A percentile compares a stretch with the other conserved stretches of the same genome.
Conservation (phyloP, 257 asterid species). For the Penstemon barbatus region DNA sequence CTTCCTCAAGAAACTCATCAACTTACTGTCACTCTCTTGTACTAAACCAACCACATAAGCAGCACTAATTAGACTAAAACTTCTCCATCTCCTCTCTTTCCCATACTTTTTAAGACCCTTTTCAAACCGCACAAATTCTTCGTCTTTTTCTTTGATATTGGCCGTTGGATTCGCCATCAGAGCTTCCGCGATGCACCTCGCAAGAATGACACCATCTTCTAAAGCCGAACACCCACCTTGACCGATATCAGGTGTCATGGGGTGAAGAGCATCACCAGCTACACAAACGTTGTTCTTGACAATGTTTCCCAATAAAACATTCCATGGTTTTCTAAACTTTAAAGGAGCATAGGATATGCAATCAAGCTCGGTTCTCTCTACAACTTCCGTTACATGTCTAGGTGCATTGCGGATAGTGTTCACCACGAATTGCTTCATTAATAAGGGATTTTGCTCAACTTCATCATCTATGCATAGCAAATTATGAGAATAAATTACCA, state of each 20-base stretch:
- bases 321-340: slow-evolving; percentile 62
- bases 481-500: background rate
- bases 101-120: slow-evolving; percentile 49
- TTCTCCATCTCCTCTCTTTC: slow-evolving; percentile 69
- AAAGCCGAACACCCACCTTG: slow-evolving; percentile 82
- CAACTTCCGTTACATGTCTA: slow-evolving; percentile 33
- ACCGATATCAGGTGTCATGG: slow-evolving; percentile 79
- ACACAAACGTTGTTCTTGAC: slow-evolving; percentile 51
- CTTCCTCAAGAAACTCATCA: slow-evolving; percentile 49
- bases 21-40: slow-evolving; percentile 51
- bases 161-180: slow-evolving; percentile 4
- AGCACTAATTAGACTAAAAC: slow-evolving; percentile 50
- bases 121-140: slow-evolving; percentile 19
- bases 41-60: slow-evolving; percentile 55
- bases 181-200: slow-evolving; percentile 53
- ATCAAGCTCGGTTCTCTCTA: slow-evolving; percentile 48
- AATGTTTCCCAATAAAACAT: slow-evolving; percentile 47
- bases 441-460: slow-evolving; percentile 41
- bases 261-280: slow-evolving; percentile 77
- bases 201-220: slow-evolving; percentile 66
- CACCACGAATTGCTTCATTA: slow-evolving; percentile 60
- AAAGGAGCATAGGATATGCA: slow-evolving; percentile 44
- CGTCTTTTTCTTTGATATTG: slow-evolving; percentile 17
- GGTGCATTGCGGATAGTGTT: slow-evolving; percentile 36
- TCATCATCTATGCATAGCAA: slow-evolving; percentile 39